Evolutionary conservation across 2,329 filamentous ascomycete species (phyloP).

Genomic region (Colletotrichum tofieldiae): DNA sequence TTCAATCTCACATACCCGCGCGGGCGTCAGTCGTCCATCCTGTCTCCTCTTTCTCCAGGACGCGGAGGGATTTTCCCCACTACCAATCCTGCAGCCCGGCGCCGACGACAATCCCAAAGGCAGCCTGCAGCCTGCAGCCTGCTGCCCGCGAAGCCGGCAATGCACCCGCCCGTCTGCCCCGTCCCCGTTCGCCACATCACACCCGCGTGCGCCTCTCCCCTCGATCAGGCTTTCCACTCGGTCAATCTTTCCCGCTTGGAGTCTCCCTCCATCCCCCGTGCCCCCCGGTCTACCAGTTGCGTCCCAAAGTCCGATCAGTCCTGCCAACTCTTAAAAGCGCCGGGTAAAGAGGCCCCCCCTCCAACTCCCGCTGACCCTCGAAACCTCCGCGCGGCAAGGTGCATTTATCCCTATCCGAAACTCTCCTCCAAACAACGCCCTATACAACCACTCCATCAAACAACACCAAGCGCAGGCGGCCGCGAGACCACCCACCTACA

Average conservation of each 20-base stretch:
- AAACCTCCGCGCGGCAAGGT: conserved; percentile 11
- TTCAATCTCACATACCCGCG: not conserved
- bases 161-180: conserved; percentile 1
- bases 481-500: not conserved
- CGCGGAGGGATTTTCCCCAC: not conserved
- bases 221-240: not conserved
- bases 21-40: not conserved
- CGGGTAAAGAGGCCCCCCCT: not conserved
- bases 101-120: not conserved
- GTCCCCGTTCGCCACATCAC: conserved; percentile 10
- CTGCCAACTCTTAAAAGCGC: no score
- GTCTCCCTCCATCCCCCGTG: not conserved
- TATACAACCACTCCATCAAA: not conserved
- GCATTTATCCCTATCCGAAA: not conserved
- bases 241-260: not conserved
- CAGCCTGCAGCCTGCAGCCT: not conserved
- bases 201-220: not conserved
- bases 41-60: not conserved
- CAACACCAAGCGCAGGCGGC: not conserved
- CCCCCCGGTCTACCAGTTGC: not conserved
- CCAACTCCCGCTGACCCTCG: not conserved
- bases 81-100: not conserved
- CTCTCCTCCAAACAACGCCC: conserved; percentile 19
- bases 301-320: not conserved
- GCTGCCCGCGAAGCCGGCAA: not conserved